Percentiles rank a stretch among this genome's conserved stretches.
Conservation (phyloP, 2,329 filamentous ascomycete species). For the Orbilia oligospora region DNA sequence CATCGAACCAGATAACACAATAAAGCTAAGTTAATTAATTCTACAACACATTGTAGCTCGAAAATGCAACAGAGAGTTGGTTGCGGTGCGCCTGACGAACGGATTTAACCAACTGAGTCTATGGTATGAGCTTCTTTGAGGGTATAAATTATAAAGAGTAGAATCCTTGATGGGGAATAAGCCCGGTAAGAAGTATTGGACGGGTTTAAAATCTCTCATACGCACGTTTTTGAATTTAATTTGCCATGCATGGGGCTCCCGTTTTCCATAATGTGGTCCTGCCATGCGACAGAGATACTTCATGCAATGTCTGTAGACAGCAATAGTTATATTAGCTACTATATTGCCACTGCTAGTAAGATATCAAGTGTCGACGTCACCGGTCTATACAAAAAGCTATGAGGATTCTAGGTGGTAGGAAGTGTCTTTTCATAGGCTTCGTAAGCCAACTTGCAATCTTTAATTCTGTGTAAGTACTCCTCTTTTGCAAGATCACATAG, state of each 20-base stretch:
- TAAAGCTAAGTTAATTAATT: too few relatives aligned
- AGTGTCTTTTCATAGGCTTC: not conserved
- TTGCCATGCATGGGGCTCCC: too few relatives aligned
- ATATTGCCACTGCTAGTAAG: too few relatives aligned
- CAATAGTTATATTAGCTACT: not conserved
- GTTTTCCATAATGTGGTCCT: too few relatives aligned
- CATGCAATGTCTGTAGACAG: too few relatives aligned
- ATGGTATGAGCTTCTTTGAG: not conserved
- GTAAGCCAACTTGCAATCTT: constrained; percentile 11
- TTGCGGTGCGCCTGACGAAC: too few relatives aligned
- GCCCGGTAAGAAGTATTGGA: not conserved
- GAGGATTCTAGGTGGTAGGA: not conserved
- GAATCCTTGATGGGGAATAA: too few relatives aligned
- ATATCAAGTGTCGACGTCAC: too few relatives aligned
- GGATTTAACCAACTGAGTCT: too few relatives aligned
- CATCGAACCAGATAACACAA: too few relatives aligned
- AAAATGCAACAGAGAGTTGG: not conserved
- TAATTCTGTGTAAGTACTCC: constrained; percentile 17
- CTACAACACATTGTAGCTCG: not conserved
- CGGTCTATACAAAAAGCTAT: constrained; percentile 8
- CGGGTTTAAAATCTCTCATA: constrained; percentile 6
- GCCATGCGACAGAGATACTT: not conserved
- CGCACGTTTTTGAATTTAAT: constrained; percentile 1
- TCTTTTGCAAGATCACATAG: too few relatives aligned
- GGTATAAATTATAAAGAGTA: not conserved